phyloP scores from a whole-genome alignment of 2,329 filamentous ascomycete species.

The Penicillium aurantiogriseum region DNA sequence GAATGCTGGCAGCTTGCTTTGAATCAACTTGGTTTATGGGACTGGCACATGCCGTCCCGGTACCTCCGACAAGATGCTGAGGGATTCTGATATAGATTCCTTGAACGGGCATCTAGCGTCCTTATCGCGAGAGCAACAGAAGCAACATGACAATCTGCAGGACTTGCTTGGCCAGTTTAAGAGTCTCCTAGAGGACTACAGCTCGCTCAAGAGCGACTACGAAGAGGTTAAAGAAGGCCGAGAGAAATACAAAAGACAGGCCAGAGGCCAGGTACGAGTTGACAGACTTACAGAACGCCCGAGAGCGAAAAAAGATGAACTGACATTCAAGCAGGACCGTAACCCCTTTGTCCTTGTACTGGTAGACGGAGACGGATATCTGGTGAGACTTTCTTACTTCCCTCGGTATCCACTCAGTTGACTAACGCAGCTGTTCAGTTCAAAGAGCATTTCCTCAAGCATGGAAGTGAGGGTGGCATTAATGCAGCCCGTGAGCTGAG shows the following conservation, averaged over 20 bases:
- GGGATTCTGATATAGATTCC: slow-evolving; percentile 29
- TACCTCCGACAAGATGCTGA: slow-evolving; percentile 18
- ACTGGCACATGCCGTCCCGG: slow-evolving; percentile 22
- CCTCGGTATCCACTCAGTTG: slow-evolving; percentile 53
- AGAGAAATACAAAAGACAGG: slow-evolving; percentile 57
- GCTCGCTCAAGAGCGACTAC: slow-evolving; percentile 55
- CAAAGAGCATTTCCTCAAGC: slow-evolving; percentile 50
- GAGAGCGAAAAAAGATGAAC: background rate
- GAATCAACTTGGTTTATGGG: slow-evolving; percentile 11
- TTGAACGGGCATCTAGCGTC: slow-evolving; percentile 18
- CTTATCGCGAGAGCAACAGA: slow-evolving; percentile 26
- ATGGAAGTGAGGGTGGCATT: slow-evolving; percentile 55
- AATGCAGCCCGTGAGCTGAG: slow-evolving; percentile 56
- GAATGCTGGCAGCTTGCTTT: slow-evolving; percentile 10
- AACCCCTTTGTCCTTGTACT: slow-evolving; percentile 62
- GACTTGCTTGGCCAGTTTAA: slow-evolving; percentile 42
- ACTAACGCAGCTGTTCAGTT: slow-evolving; percentile 55
- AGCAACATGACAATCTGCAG: slow-evolving; percentile 32
- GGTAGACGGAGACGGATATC: slow-evolving; percentile 62
- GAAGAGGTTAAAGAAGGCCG: slow-evolving; percentile 56
- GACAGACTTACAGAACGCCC: background rate
- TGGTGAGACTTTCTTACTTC: slow-evolving; percentile 24
- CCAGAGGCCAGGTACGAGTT: slow-evolving; percentile 42
- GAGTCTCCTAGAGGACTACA: slow-evolving; percentile 55
- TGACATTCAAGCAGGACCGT: slow-evolving; percentile 39